Base-by-base conservation (phyloP, 2,329 filamentous ascomycete genomes). In the Immersiporthe knoxdaviesiana region DNA sequence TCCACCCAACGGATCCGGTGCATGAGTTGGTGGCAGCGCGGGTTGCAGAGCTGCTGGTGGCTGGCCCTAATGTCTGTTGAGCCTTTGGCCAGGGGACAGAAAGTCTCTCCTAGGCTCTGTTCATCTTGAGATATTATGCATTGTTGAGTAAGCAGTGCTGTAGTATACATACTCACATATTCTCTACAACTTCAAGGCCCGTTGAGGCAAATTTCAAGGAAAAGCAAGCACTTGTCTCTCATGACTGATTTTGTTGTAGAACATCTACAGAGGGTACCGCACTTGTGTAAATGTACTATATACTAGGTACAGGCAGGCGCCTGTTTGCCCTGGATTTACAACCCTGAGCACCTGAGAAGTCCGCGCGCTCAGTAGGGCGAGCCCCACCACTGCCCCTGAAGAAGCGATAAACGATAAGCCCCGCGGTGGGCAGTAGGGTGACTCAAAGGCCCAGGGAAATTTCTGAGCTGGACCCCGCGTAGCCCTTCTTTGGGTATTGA, bases 1-100 rank as follows among this genome's bases (percentile, higher is more conserved):
- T 91, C 72, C 89, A 91, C 74, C 88, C 89, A n/a, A 90, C 88
- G 0, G 88, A 85, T 74, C 83, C 87, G 0, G 83, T 90, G 66
- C 88, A 90, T 72, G 85, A 89, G 65, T 84, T 85, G 7, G 83
- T 88, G 10, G 88, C 88, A 0, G 78, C 84, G 68, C 76, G 79
- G 63, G 78, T 89, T 56, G 80, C 82, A 2, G 75, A 78, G 66
- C 75, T 78, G 3, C 72, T 86, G 72, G 69, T 69, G 8, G 76
- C 73, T 14, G 81, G 79, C 2, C 81, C 81, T 0, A 81, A 80
- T 63, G 74, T 82, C 32, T 84, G 79, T 44, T 35, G 60, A 63
- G 12, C 11, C 24, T 18, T 47, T 16, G 18, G 18, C 18, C 35
- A 21, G 0, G 6, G n/a, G 35, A 35, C n/a, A 41, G 14, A 21